Conservation (phyloP, 495 filamentous ascomycete genomes). For the Penicillium daleae region DNA sequence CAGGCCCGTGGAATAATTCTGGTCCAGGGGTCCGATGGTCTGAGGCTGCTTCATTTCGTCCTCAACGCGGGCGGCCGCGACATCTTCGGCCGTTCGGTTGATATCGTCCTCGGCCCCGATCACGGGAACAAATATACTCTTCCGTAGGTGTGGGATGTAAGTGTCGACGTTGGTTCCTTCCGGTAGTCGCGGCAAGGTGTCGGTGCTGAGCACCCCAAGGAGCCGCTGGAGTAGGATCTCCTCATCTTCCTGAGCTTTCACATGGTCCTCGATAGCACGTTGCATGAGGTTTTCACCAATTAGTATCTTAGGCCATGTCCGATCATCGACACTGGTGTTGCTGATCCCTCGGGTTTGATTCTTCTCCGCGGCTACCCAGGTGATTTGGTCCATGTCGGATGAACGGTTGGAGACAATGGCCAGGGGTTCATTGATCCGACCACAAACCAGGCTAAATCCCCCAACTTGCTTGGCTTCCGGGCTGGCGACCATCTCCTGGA, state of each 20-base stretch:
- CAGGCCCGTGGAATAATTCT: conserved; percentile 38
- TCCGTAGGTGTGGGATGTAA: conserved; percentile 68
- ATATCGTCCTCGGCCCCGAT: conserved; percentile 60
- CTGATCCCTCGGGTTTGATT: conserved; percentile 77
- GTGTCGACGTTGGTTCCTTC: conserved; percentile 62
- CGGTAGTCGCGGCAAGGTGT: conserved; percentile 68
- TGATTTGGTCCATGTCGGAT: conserved; percentile 52
- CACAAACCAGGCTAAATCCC: conserved; percentile 91
- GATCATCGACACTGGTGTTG: conserved; percentile 77
- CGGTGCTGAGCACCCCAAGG: conserved; percentile 67
- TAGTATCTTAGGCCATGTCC: conserved; percentile 81
- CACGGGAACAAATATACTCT: conserved; percentile 84
- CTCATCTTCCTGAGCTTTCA: conserved; percentile 55
- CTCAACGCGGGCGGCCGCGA: conserved; percentile 49
- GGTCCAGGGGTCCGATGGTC: conserved; percentile 26
- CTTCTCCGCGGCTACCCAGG: conserved; percentile 69
- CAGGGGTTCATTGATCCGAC: conserved; percentile 74
- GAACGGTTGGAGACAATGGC: conserved; percentile 92
- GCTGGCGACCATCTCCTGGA: conserved; percentile 63
- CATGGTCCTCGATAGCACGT: conserved; percentile 49
- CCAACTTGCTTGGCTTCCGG: conserved; percentile 65
- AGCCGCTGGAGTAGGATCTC: conserved; percentile 71
- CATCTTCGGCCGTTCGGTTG: conserved; percentile 42
- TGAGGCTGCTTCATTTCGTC: conserved; percentile 23
- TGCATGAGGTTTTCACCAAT: conserved; percentile 56